phyloP scores from a whole-genome alignment of 352 stramenopile genomes.

The Globisporangium alternatum region DNA sequence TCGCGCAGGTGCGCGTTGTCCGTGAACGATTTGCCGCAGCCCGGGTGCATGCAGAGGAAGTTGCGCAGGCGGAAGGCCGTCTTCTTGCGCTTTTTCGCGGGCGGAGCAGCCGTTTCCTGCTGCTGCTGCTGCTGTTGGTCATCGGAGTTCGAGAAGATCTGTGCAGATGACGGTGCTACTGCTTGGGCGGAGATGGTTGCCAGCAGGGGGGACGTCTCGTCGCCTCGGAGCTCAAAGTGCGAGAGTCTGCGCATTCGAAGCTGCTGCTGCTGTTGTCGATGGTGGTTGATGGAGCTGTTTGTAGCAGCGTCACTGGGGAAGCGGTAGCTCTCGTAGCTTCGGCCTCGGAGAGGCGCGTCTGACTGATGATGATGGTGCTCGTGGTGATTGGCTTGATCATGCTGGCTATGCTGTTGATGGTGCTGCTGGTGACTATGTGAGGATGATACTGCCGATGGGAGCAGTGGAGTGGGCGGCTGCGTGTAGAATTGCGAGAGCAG shows the following conservation, averaged over 20 bases:
- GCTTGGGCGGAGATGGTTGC: not conserved
- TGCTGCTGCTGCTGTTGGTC: constrained; percentile 5
- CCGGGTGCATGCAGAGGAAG: constrained; percentile 64
- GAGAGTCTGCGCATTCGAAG: constrained; percentile 1
- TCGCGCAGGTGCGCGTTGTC: constrained; percentile 67
- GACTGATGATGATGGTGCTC: not conserved
- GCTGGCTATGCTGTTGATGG: not conserved
- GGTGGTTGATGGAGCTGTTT: not conserved
- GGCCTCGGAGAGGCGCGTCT: not conserved
- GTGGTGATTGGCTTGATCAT: not conserved
- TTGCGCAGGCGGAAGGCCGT: constrained; percentile 55
- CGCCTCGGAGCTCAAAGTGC: constrained; percentile 8
- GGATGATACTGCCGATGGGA: not conserved
- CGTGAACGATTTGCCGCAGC: constrained; percentile 66
- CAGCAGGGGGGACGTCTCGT: constrained; percentile 1
- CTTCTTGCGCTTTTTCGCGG: constrained; percentile 39
- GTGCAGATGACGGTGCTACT: not conserved
- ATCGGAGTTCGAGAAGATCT: not conserved
- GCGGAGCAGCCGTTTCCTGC: not conserved
- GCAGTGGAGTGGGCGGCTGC: not conserved
- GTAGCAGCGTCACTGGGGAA: not conserved
- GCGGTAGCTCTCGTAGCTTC: constrained; percentile 5
- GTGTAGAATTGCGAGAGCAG: constrained; percentile 17
- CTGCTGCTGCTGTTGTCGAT: constrained; percentile 2
- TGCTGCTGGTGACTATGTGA: not conserved